Conservation (phyloP, 2,329 filamentous ascomycete genomes). For the Onygena corvina region DNA sequence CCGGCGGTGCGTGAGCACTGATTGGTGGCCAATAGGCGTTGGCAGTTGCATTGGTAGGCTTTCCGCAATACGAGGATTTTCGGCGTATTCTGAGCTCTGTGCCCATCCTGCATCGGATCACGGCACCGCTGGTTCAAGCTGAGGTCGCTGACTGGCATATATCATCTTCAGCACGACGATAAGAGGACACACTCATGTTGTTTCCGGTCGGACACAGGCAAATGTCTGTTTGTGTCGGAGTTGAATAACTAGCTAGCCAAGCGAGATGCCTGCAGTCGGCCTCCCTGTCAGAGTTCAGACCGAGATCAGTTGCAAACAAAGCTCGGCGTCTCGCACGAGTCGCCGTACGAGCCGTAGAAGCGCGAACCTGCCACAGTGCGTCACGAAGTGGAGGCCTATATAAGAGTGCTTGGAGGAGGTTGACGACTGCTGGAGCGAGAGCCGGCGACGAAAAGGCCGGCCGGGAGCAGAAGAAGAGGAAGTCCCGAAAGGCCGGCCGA, state of each 20-base stretch:
- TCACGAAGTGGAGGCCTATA: neutral
- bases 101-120: constrained; percentile 3
- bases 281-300: too few species aligned
- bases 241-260: too few species aligned
- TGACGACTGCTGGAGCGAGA: too few species aligned
- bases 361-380: neutral
- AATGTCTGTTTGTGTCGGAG: too few species aligned
- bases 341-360: neutral
- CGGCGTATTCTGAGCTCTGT: neutral
- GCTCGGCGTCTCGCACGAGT: neutral
- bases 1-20: neutral
- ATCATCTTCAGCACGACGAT: too few species aligned
- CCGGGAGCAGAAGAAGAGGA: neutral
- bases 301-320: too few species aligned
- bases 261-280: too few species aligned
- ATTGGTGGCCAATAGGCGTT: constrained; percentile 1
- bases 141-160: too few species aligned
- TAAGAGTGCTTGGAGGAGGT: neutral
- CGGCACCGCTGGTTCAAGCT: neutral
- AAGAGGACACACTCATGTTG: too few species aligned
- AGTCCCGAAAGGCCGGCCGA: neutral
- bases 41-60: neutral
- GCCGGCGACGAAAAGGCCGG: too few species aligned
- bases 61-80: constrained; percentile 4
- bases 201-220: too few species aligned